phyloP scores from a whole-genome alignment of 2,329 filamentous ascomycete genomes.

The Exserohilum rostratum region DNA sequence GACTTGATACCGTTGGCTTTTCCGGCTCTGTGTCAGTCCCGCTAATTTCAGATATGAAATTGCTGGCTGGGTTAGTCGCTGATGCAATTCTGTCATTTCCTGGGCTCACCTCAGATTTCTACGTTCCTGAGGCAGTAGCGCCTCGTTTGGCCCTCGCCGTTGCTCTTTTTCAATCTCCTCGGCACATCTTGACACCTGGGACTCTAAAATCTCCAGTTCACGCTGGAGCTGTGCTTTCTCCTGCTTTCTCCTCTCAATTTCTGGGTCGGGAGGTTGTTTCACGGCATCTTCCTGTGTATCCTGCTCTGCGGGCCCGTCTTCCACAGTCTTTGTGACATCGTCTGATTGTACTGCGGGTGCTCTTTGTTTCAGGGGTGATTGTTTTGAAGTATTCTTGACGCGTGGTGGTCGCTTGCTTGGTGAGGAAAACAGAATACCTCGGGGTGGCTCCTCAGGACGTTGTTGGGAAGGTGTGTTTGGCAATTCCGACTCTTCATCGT shows the following conservation, averaged over 20 bases:
- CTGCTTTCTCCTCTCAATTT: conserved; percentile 35
- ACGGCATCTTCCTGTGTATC: neutral
- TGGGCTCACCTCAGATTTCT: conserved; percentile 32
- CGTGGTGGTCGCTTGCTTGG: conserved; percentile 40
- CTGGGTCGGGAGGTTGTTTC: conserved; percentile 26
- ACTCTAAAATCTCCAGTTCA: conserved; percentile 40
- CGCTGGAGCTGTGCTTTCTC: conserved; percentile 38
- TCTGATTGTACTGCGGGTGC: conserved; percentile 22
- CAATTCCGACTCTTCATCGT: conserved; percentile 26
- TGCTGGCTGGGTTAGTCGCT: conserved; percentile 23
- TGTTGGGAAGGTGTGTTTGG: conserved; percentile 29
- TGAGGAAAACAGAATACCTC: conserved; percentile 38
- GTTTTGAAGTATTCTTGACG: conserved; percentile 18
- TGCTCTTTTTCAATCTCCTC: conserved; percentile 37
- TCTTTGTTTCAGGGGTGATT: conserved; percentile 21
- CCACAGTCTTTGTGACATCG: conserved; percentile 12
- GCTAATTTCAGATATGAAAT: conserved; percentile 31
- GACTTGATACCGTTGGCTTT: conserved; percentile 35
- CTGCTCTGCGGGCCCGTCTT: conserved; percentile 14
- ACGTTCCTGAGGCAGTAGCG: conserved; percentile 26
- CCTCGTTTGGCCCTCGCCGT: conserved; percentile 19
- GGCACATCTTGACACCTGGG: conserved; percentile 38
- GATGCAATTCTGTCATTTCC: neutral
- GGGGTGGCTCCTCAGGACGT: conserved; percentile 17
- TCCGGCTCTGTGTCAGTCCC: conserved; percentile 24